Conservation (phyloP, 2,329 filamentous ascomycete species). For the Metarhizium rileyi region DNA sequence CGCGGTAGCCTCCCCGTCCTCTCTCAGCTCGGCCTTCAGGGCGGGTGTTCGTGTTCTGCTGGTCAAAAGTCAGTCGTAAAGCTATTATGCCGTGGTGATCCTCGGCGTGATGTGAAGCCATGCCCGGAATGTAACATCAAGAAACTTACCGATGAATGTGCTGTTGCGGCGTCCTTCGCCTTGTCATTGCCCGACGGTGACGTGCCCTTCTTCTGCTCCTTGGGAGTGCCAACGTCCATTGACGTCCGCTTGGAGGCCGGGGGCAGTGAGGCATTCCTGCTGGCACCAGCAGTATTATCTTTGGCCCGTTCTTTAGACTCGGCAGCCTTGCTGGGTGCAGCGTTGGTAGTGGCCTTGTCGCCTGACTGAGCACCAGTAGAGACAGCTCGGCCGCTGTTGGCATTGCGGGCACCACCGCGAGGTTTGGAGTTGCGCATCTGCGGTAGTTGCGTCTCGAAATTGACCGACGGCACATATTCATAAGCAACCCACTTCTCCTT, state of each 20-base stretch:
- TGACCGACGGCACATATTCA: constrained; percentile 72
- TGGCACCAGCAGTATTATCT: constrained; percentile 23
- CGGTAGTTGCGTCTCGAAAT: constrained; percentile 75
- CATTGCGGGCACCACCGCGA: constrained; percentile 38
- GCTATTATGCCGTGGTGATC: not conserved
- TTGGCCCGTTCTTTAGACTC: constrained; percentile 26
- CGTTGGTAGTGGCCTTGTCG: constrained; percentile 27
- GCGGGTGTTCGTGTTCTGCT: constrained; percentile 17
- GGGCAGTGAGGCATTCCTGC: constrained; percentile 26
- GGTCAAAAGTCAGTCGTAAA: not conserved
- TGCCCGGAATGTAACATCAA: not conserved
- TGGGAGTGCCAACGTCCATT: constrained; percentile 28
- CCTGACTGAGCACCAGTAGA: constrained; percentile 20
- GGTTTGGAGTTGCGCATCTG: constrained; percentile 38
- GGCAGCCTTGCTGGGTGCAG: constrained; percentile 20
- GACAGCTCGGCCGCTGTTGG: constrained; percentile 28
- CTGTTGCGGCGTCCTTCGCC: constrained; percentile 27
- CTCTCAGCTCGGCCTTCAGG: constrained; percentile 30
- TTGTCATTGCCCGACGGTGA: constrained; percentile 26
- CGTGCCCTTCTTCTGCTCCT: constrained; percentile 38
- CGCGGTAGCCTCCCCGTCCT: constrained; percentile 35
- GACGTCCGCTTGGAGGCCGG: constrained; percentile 34
- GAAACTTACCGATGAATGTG: constrained; percentile 31
- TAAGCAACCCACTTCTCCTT: constrained; percentile 84
- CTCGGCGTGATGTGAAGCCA: not conserved